These are phyloP conservation scores for Globisporangium carolinianum DNA, from an alignment of 352 stramenopile genomes.

Conservation along the genomic window DNA sequence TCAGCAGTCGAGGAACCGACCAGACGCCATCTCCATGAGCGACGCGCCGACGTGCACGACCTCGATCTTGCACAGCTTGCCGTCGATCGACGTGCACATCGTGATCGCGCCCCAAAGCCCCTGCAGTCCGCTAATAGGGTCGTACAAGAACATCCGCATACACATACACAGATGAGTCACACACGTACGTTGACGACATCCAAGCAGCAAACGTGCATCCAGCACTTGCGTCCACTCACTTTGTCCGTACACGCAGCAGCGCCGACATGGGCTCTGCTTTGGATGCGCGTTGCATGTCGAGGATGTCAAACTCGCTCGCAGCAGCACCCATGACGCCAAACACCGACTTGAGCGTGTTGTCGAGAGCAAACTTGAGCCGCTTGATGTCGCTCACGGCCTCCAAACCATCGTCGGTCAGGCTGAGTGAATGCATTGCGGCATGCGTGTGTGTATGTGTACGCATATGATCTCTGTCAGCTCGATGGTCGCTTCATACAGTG, in stretches of 20 bases:
- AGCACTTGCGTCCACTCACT: constrained; percentile 10
- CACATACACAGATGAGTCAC: no score
- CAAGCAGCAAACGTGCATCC: no score
- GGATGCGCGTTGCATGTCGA: constrained; percentile 21
- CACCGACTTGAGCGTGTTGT: constrained; percentile 61
- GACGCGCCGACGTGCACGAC: constrained; percentile 14
- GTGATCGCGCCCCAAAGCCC: constrained; percentile 56
- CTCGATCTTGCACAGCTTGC: constrained; percentile 20
- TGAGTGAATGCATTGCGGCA: constrained; percentile 6
- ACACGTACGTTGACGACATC: no score
- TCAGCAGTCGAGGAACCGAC: constrained; percentile 32
- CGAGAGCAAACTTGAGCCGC: constrained; percentile 61
- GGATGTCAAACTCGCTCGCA: constrained; percentile 59
- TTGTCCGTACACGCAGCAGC: constrained; percentile 55
- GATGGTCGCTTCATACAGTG: no score
- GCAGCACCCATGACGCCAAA: constrained; percentile 62
- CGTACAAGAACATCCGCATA: background rate
- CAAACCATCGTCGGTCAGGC: constrained; percentile 44
- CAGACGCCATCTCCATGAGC: constrained; percentile 60
- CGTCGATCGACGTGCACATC: constrained; percentile 68
- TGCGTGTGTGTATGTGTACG: background rate
- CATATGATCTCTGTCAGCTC: background rate
- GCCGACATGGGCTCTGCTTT: constrained; percentile 40
- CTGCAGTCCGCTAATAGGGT: constrained; percentile 33
- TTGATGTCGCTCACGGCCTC: constrained; percentile 40